Percentiles rank a stretch among this genome's conserved stretches.
Evolutionary conservation across 106 monocot genomes (phyloP).

Genomic region (Dioscorea dumetorum): DNA sequence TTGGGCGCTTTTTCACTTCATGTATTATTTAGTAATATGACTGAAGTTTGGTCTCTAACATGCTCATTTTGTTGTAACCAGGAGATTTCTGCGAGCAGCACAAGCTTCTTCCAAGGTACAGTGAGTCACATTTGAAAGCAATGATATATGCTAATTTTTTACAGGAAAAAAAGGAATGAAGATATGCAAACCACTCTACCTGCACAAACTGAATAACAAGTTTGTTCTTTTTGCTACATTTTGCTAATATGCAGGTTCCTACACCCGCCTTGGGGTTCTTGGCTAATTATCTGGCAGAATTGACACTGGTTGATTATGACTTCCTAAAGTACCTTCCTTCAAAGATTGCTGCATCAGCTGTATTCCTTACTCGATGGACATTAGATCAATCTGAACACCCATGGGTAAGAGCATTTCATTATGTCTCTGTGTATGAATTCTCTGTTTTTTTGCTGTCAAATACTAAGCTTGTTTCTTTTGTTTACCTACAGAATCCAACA

Average conservation of each 20-base stretch:
- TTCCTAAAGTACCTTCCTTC: slow-evolving; percentile 84
- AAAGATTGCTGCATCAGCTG: slow-evolving; percentile 63
- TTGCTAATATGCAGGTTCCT: slow-evolving; percentile 30
- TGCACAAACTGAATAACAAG: too few relatives aligned
- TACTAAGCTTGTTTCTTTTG: too few relatives aligned
- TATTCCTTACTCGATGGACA: slow-evolving; percentile 88
- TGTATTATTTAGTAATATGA: neutral
- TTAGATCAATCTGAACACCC: slow-evolving; percentile 65
- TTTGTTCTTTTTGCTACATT: neutral
- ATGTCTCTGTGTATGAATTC: too few relatives aligned
- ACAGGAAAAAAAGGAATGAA: too few relatives aligned
- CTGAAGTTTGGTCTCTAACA: slow-evolving; percentile 1
- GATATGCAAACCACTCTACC: too few relatives aligned
- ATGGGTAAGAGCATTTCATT: slow-evolving; percentile 44
- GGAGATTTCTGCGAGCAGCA: slow-evolving; percentile 89
- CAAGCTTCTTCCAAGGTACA: slow-evolving; percentile 57
- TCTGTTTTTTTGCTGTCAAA: too few relatives aligned
- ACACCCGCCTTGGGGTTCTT: slow-evolving; percentile 42
- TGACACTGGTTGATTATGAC: slow-evolving; percentile 74
- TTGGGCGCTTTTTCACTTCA: slow-evolving; percentile 1
- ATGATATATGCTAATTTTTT: too few relatives aligned
- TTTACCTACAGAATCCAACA: slow-evolving; percentile 47
- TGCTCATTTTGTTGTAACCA: slow-evolving; percentile 8
- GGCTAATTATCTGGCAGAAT: slow-evolving; percentile 84
- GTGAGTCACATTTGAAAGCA: too few relatives aligned